Evolutionary conservation across 2,329 filamentous ascomycete species (phyloP), one percentile per base, ranked within the genome.

Genomic region (Botryotinia globosa): DNA sequence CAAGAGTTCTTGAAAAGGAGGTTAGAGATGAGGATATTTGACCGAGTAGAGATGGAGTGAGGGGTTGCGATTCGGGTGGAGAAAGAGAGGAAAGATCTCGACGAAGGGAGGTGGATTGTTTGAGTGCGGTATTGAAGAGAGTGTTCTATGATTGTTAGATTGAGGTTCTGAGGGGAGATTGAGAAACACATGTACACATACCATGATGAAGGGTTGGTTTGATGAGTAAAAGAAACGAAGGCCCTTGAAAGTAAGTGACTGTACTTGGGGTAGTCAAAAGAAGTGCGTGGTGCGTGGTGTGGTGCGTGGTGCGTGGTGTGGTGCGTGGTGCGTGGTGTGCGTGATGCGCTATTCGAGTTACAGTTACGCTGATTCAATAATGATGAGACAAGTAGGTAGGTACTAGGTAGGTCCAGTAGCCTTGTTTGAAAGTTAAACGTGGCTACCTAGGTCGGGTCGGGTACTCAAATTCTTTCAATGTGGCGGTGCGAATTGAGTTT

Each of bases 1-100:
- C 94, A 76, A 99, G 87, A 0, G 94, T 97, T 74, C 96, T 93
- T 64, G 92, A 89, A 82, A 99, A 94, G 74, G 94, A 83, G 61
- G 92, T 90, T 44, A 97, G 84, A 22, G 92, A 92, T 32, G 90
- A 91, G n/a, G 91, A 91, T 76, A 94, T 89, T 82, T 94, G 92
- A 80, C 91, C 91, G 82, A 86, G 90, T 20, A 92, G 85, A 69
- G 89, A 88, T 64, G 87, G 85, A 58, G 89, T 85, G 69, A 87
- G 86, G 44, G 85, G 82, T 4, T 86, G 85, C 14, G 86, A 69
- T 62, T 64, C 66, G 20, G 66, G 84, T 74, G 89, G 85, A 73
- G 91, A 86, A 78, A 94, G 91, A 64, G 87, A 85, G 78, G 92
- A 89, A 75, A 97, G 88, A 80, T 96, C 92, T 80, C 88, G 88